Base-by-base conservation (phyloP, 2,329 filamentous ascomycete genomes). In the Canariomyces notabilis region DNA sequence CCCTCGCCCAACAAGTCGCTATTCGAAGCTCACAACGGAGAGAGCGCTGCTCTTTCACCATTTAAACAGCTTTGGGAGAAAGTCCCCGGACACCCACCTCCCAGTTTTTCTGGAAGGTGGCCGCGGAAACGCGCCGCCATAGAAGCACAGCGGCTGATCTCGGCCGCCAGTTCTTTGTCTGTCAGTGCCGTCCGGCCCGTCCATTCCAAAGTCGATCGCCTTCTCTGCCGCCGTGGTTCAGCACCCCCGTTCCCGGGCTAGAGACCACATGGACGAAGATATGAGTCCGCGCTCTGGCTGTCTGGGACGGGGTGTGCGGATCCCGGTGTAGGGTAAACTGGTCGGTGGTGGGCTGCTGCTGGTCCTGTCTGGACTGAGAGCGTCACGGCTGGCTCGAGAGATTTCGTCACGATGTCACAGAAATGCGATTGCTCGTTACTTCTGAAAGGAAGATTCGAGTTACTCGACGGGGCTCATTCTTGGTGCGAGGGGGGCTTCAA, bases 401-500 rank as follows among this genome's bases (percentile, higher is more conserved):
- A 74, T 74, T 85, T 96, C 85, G 91, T 96, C 91, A 83, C 82
- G 85, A 77, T 87, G 80, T 67, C 76, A 95, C 82, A 96, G 91
- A 85, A 83, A 97, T 96, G 91, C 90, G 91, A 95, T 96, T 95
- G 88, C 87, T 72, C 65, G 59, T 54, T 71, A 65, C 59, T 56
- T 53, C 58, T 62, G 50, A 49, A 18, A 35, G 46, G 38, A 38
- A 56, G 45, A 56, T 63, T 64, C 67, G 70, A 77, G 87, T 95
- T 94, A 97, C 91, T 95, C 90, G 89, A 97, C 95, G 91, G 91
- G 91, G 91, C 91, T 96, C 89, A 97, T 95, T 96, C 89, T 96
- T 86, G 91, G 89, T 79, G 86, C 90, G 89, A 95, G 89, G 86
- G 85, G 86, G 71, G 69, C 67, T 70, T 63, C 62, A 65, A 47